A percentile compares a stretch with the other conserved stretches of the same genome.
Conservation (phyloP, 345 rosid genomes). For the Brassica carinata region DNA sequence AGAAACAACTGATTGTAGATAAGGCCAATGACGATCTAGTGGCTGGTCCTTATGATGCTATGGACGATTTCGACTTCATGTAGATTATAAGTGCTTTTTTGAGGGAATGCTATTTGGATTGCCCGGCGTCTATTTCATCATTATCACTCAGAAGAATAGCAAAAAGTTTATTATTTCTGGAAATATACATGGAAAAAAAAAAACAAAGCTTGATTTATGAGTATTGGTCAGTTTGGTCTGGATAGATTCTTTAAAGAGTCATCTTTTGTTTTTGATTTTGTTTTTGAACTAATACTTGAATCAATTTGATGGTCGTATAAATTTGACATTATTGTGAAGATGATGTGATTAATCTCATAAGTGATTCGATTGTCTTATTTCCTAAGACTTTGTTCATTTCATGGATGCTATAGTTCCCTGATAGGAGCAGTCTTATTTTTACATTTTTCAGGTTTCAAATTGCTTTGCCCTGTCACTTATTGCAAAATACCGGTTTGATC, state of each 20-base stretch:
- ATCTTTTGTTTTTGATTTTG: not conserved
- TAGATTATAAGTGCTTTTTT: slow-evolving; percentile 34
- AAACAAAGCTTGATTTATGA: not conserved
- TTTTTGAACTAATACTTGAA: not conserved
- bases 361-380: not conserved
- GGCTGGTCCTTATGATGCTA: slow-evolving; percentile 52
- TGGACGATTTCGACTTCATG: slow-evolving; percentile 90
- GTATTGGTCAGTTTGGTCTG: slow-evolving; percentile 22
- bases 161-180: slow-evolving; percentile 12
- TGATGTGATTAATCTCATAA: not conserved
- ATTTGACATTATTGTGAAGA: slow-evolving; percentile 25
- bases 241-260: not conserved
- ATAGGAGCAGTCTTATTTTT: not conserved
- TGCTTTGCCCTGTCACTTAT: not conserved
- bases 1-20: slow-evolving; percentile 80
- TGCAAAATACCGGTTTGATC: not conserved
- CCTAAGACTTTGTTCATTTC: not conserved
- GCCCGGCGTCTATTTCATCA: slow-evolving; percentile 10
- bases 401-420: not conserved
- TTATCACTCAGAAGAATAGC: slow-evolving; percentile 3
- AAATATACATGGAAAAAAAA: slow-evolving; percentile 23
- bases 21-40: slow-evolving; percentile 74
- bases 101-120: slow-evolving; percentile 14
- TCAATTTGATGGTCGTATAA: not conserved
- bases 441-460: not conserved